phyloP scores from a whole-genome alignment of 345 rosid genomes.

The Pugionium cornutum region DNA sequence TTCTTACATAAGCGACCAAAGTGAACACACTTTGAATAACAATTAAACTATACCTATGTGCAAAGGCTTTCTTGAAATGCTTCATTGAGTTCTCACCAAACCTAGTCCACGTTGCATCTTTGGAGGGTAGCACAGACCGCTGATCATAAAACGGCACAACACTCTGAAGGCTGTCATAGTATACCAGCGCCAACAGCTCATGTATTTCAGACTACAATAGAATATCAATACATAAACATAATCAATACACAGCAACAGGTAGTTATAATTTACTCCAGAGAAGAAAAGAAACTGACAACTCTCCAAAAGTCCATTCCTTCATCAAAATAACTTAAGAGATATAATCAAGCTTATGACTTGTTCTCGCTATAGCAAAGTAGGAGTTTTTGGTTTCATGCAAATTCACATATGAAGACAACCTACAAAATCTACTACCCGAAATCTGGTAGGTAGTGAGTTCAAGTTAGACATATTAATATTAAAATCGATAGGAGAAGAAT shows the following conservation, averaged over 20 bases:
- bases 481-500: not conserved
- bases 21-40: conserved; percentile 12
- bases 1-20: conserved; percentile 23
- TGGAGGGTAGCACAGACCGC: conserved; percentile 71
- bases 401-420: conserved; percentile 7
- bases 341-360: conserved; percentile 16
- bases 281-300: conserved; percentile 18
- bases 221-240: conserved; percentile 35
- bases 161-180: conserved; percentile 97
- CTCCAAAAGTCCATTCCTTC: conserved; percentile 19
- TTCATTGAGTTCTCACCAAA: conserved; percentile 80
- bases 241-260: conserved; percentile 27
- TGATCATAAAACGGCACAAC: conserved; percentile 95
- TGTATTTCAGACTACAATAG: conserved; percentile 81
- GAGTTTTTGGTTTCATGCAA: conserved; percentile 11
- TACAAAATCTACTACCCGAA: conserved; percentile 24
- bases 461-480: conserved; percentile 11
- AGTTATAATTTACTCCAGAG: not conserved
- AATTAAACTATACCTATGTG: conserved; percentile 59
- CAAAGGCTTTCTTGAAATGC: conserved; percentile 87
- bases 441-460: conserved; percentile 19
- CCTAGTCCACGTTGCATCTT: conserved; percentile 72
- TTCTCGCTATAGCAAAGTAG: conserved; percentile 4
- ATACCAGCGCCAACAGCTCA: conserved; percentile 90
- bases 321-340: conserved; percentile 17